Base-by-base conservation (phyloP, 2,329 filamentous ascomycete species). In the Scedosporium apiospermum region DNA sequence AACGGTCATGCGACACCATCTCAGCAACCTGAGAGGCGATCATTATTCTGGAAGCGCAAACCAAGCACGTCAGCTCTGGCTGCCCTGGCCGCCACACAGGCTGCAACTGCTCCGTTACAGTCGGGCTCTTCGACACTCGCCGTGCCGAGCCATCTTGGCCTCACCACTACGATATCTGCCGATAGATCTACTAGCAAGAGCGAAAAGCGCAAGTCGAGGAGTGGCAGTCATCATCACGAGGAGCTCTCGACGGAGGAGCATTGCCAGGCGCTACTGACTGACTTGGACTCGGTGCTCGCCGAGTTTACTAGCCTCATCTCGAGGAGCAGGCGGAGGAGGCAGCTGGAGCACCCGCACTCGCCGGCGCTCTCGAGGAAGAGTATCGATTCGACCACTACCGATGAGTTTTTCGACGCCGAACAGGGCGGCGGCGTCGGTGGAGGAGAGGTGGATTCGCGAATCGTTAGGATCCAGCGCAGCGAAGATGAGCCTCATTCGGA, bases 321-420 rank as follows among this genome's bases (percentile, higher is more conserved):
- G 6, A 89, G 89, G 70, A 96, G 87, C 75, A 96, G 95, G 73
- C 85, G 89, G 46, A 83, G 93, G 59, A 85, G 93, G 53, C 76
- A 84, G 62, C 81, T 82, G 5, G 73, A 76, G 12, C 80, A 87
- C 5, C 74, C 81, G 3, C 77, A 72, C 34, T 74, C 67, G 55
- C 73, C 67, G 60, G 71, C 72, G 0, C 60, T 57, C 3, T 76
- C 78, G 7, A 77, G 82, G 44, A 80, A 82, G 69, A 96, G 92
- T 70, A 84, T 96, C 62, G 93, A 96, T 65, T 96, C 92, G 0
- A 82, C 87, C 23, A 88, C 90, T 1, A 84, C 84, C 2, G 90
- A 96, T 63, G 93, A 98, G 71, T 99, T 98, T 75, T 99, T 97
- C 69, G 95, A 99, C 72, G 95, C 95, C 1, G 87, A 89, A 69